Conservation (phyloP, 805 yeast genomes). For the Candida takata region DNA sequence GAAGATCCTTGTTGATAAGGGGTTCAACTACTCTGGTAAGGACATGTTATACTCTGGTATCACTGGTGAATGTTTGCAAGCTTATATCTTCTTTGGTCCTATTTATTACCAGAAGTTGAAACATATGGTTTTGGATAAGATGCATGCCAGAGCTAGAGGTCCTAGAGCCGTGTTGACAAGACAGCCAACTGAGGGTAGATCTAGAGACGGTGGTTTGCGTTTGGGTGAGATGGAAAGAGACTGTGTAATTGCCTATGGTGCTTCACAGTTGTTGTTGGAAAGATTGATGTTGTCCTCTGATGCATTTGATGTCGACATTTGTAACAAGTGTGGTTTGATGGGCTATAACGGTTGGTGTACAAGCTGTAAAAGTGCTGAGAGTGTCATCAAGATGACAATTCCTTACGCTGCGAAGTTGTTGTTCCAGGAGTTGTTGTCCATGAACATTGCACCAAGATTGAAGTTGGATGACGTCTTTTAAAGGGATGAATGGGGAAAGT, state of each 20-base stretch:
- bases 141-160: slow-evolving; percentile 99
- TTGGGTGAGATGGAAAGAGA: slow-evolving; percentile 99
- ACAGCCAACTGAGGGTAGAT: slow-evolving; percentile 98
- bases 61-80: slow-evolving; percentile 95
- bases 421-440: slow-evolving; percentile 95
- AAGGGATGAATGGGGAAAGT: slow-evolving; percentile 1
- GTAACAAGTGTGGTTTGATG: slow-evolving; percentile 92
- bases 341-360: slow-evolving; percentile 98
- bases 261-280: slow-evolving; percentile 88
- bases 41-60: slow-evolving; percentile 97
- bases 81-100: slow-evolving; percentile 97
- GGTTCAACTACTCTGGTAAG: slow-evolving; percentile 92
- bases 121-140: slow-evolving; percentile 98
- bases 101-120: slow-evolving; percentile 96
- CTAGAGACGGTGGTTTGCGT: slow-evolving; percentile 98
- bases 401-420: slow-evolving; percentile 98
- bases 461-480: slow-evolving; percentile 77
- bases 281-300: slow-evolving; percentile 95
- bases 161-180: slow-evolving; percentile 97
- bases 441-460: slow-evolving; percentile 97
- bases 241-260: slow-evolving; percentile 99
- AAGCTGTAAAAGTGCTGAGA: slow-evolving; percentile 85
- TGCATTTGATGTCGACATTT: slow-evolving; percentile 95
- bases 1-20: slow-evolving; percentile 78
- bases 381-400: slow-evolving; percentile 86